These are phyloP conservation scores for Aspergillus steynii DNA, from an alignment of 495 filamentous ascomycete species.

Conservation along the genomic window DNA sequence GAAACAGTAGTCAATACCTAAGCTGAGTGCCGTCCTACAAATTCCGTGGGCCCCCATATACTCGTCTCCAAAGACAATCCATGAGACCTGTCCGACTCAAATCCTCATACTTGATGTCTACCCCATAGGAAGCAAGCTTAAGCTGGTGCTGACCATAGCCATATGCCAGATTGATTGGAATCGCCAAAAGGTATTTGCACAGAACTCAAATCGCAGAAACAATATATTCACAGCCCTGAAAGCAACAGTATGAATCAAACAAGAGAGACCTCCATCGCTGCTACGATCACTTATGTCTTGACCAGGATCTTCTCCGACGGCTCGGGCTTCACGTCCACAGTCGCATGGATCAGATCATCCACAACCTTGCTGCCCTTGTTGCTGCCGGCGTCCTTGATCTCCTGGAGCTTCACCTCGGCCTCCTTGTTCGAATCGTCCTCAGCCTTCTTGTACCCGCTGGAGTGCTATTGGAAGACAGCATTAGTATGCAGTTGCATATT, in stretches of 20 bases:
- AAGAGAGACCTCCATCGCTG: constrained; percentile 9
- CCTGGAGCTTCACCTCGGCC: constrained; percentile 74
- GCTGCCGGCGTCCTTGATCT: constrained; percentile 77
- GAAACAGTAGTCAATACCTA: too few species aligned
- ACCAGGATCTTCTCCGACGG: constrained; percentile 55
- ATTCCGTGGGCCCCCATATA: too few species aligned
- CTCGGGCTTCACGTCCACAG: constrained; percentile 75
- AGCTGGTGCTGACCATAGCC: too few species aligned
- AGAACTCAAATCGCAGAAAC: not conserved
- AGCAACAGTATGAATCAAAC: constrained; percentile 16
- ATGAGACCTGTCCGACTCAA: too few species aligned
- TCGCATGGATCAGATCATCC: constrained; percentile 73
- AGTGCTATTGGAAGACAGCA: constrained; percentile 56
- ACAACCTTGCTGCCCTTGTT: constrained; percentile 79
- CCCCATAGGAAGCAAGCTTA: too few species aligned
- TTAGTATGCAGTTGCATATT: constrained; percentile 14
- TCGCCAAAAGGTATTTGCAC: constrained; percentile 3
- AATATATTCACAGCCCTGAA: constrained; percentile 12
- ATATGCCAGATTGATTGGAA: not conserved
- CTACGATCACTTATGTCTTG: constrained; percentile 36
- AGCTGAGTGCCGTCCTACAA: too few species aligned
- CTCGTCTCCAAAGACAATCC: too few species aligned
- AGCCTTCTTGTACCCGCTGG: constrained; percentile 81
- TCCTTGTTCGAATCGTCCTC: constrained; percentile 84
- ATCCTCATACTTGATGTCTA: too few species aligned